Evolutionary conservation across 2,329 filamentous ascomycete genomes (phyloP).

Genomic region (Epichloe gansuensis): DNA sequence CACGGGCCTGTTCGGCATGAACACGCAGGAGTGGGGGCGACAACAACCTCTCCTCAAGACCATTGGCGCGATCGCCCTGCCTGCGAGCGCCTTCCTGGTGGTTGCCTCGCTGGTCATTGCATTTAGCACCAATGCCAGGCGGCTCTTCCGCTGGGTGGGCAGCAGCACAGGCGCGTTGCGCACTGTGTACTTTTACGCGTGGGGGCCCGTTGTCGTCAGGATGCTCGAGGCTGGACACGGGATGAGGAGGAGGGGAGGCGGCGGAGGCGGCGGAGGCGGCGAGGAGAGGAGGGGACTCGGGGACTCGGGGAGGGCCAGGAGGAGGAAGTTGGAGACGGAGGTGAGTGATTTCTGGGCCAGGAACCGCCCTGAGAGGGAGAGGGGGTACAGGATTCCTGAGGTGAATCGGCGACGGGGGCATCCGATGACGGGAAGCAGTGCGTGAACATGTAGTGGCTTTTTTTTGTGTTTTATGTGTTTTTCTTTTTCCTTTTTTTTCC

Average conservation of each 20-base stretch:
- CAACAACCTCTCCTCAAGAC: slow-evolving; percentile 30
- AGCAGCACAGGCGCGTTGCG: slow-evolving; percentile 5
- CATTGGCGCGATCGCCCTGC: slow-evolving; percentile 38
- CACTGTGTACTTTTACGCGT: slow-evolving; percentile 12
- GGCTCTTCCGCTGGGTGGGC: slow-evolving; percentile 16
- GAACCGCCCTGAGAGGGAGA: slow-evolving; percentile 26
- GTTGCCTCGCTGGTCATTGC: slow-evolving; percentile 39
- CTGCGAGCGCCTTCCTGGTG: slow-evolving; percentile 36
- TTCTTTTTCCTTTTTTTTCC: too few species aligned
- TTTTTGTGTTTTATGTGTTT: too few species aligned
- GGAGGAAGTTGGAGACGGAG: slow-evolving; percentile 19
- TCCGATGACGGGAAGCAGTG: not conserved
- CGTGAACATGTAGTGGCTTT: too few species aligned
- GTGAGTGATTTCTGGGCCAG: slow-evolving; percentile 31
- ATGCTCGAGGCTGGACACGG: slow-evolving; percentile 1
- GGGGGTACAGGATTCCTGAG: slow-evolving; percentile 26
- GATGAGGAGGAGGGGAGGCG: slow-evolving; percentile 9
- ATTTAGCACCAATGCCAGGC: slow-evolving; percentile 37
- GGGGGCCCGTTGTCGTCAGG: slow-evolving; percentile 11
- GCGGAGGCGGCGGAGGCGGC: not conserved
- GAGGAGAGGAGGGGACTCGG: not conserved
- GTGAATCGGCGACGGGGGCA: slow-evolving; percentile 20
- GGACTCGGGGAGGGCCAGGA: slow-evolving; percentile 5
- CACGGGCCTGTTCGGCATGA: slow-evolving; percentile 54
- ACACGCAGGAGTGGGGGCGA: slow-evolving; percentile 47